Conservation (phyloP, 2,329 filamentous ascomycete species). For the Rhytidhysteron rufulum region DNA sequence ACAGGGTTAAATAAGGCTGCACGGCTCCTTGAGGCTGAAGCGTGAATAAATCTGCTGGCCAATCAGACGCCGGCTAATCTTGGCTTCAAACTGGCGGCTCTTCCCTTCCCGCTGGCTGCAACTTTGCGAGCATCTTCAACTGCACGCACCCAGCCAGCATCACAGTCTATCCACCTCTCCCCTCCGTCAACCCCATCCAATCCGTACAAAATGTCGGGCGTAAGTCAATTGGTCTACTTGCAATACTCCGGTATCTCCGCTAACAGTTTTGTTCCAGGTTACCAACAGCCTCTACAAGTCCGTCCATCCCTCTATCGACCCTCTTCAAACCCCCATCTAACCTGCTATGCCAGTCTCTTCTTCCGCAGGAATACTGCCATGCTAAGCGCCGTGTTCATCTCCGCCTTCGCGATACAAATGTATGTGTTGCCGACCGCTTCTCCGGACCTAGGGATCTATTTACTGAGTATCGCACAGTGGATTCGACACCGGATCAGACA, state of each 20-base stretch:
- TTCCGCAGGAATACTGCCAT: constrained; percentile 87
- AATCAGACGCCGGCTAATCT: constrained; percentile 24
- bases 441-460: constrained; percentile 6
- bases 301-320: constrained; percentile 27
- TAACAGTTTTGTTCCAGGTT: constrained; percentile 40
- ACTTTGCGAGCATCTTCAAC: background rate
- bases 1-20: too few species aligned
- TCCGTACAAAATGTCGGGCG: constrained; percentile 55
- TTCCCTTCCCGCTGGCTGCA: constrained; percentile 1
- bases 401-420: constrained; percentile 92
- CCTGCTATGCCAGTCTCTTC: constrained; percentile 59
- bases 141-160: constrained; percentile 22
- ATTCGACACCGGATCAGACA: constrained; percentile 79
- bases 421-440: constrained; percentile 48
- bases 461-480: constrained; percentile 52
- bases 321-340: too few species aligned
- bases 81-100: background rate
- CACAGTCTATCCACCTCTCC: constrained; percentile 17
- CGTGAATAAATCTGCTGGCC: constrained; percentile 14
- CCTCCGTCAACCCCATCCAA: constrained; percentile 13
- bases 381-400: constrained; percentile 78
- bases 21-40: too few species aligned
- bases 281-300: constrained; percentile 53
- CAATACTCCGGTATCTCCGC: constrained; percentile 7
- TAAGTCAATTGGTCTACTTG: constrained; percentile 41